A percentile compares a stretch with the other conserved stretches of the same genome.
Evolutionary conservation across 2,329 filamentous ascomycete genomes (phyloP).

Genomic region (Aspergillus fischeri): DNA sequence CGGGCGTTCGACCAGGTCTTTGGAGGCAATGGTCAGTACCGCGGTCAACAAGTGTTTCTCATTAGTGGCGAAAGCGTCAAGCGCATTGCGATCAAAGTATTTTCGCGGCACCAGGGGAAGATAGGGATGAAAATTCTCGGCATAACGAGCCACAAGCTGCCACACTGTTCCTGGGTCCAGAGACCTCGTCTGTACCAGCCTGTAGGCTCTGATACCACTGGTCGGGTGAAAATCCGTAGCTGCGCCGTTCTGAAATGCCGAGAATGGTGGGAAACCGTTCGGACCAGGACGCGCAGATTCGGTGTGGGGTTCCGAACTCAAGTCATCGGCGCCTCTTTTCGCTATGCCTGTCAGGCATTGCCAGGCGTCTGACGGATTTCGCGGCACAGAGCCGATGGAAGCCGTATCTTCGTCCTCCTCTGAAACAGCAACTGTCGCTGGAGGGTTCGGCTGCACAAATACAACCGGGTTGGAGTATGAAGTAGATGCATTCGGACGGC

Average conservation of each 20-base stretch:
- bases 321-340: slow-evolving; percentile 30
- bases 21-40: slow-evolving; percentile 66
- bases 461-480: slow-evolving; percentile 32
- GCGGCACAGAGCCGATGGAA: slow-evolving; percentile 42
- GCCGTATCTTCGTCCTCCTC: slow-evolving; percentile 38
- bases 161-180: slow-evolving; percentile 49
- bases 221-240: slow-evolving; percentile 23
- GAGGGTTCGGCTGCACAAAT: slow-evolving; percentile 31
- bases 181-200: slow-evolving; percentile 41
- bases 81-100: slow-evolving; percentile 52
- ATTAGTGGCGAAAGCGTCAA: slow-evolving; percentile 55
- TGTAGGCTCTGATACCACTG: slow-evolving; percentile 39
- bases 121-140: slow-evolving; percentile 64
- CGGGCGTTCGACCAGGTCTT: slow-evolving; percentile 63
- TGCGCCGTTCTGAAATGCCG: slow-evolving; percentile 23
- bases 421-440: slow-evolving; percentile 21
- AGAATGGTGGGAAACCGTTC: slow-evolving; percentile 21
- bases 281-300: slow-evolving; percentile 22
- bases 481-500: slow-evolving; percentile 19
- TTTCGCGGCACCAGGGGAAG: slow-evolving; percentile 63
- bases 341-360: slow-evolving; percentile 45
- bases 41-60: slow-evolving; percentile 67
- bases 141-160: slow-evolving; percentile 56
- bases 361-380: slow-evolving; percentile 48
- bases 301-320: slow-evolving; percentile 16